Evolutionary conservation across 2,329 filamentous ascomycete genomes (phyloP).

Genomic region (Cryoendolithus antarcticus): DNA sequence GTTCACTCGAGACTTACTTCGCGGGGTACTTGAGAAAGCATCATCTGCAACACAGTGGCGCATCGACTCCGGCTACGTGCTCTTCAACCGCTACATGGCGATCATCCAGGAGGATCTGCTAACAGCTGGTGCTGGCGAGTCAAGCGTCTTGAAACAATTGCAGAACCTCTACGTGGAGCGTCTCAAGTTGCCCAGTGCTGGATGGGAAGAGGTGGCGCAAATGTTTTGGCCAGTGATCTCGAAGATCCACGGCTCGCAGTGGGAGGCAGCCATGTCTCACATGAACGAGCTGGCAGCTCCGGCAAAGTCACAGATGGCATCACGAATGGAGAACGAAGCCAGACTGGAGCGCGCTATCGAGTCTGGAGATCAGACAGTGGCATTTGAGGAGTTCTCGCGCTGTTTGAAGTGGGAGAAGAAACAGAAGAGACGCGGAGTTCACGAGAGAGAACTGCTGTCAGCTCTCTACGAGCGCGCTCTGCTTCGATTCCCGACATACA

Average conservation of each 20-base stretch:
- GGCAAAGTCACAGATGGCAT: constrained; percentile 50
- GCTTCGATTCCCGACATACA: constrained; percentile 58
- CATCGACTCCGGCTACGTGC: constrained; percentile 60
- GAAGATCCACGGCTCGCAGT: constrained; percentile 51
- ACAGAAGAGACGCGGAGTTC: constrained; percentile 36
- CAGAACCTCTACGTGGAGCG: constrained; percentile 59
- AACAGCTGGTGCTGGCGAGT: constrained; percentile 27
- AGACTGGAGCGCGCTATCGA: constrained; percentile 49
- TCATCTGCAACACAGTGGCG: constrained; percentile 62
- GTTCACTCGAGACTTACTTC: constrained; percentile 55
- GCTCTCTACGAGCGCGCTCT: constrained; percentile 69
- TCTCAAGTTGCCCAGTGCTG: constrained; percentile 58
- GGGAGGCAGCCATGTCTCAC: constrained; percentile 61
- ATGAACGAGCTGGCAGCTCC: constrained; percentile 50
- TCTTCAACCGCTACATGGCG: constrained; percentile 65
- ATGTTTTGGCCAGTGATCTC: constrained; percentile 64
- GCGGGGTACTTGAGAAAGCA: constrained; percentile 59
- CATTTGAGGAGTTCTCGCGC: constrained; percentile 44
- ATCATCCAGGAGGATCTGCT: constrained; percentile 47
- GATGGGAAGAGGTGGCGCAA: constrained; percentile 64
- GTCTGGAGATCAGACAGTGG: constrained; percentile 42
- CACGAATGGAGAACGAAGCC: constrained; percentile 51
- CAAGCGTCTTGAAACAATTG: constrained; percentile 49
- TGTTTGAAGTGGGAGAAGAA: constrained; percentile 76
- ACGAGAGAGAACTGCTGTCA: constrained; percentile 42